Evolutionary conservation across 768 basidiomycete species (phyloP).

Genomic region (Auricularia auricula-judae): DNA sequence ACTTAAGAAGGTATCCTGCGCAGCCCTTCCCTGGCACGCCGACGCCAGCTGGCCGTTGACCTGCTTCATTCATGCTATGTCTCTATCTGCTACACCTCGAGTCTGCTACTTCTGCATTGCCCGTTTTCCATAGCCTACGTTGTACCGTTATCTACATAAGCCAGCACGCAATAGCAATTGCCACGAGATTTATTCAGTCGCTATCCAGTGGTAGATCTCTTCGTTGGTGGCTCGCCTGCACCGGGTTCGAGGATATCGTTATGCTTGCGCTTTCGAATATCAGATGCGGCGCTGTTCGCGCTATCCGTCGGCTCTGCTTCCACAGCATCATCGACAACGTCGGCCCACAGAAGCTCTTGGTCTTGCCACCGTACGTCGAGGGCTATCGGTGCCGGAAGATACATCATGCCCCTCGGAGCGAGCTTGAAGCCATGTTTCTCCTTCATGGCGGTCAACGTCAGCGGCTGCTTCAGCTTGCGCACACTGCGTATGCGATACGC

Average conservation of each 20-base stretch:
- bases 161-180: too few species aligned
- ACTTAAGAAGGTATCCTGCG: not conserved
- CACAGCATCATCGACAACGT: not conserved
- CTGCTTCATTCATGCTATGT: not conserved
- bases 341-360: not conserved
- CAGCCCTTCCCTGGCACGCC: not conserved
- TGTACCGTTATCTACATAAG: too few species aligned
- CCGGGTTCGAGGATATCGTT: too few species aligned
- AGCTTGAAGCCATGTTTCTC: slow-evolving; percentile 8
- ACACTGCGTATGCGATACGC: slow-evolving; percentile 18
- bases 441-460: slow-evolving; percentile 13
- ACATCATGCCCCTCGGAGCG: slow-evolving; percentile 14
- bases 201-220: too few species aligned
- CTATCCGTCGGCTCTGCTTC: too few species aligned
- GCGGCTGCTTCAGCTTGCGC: slow-evolving; percentile 9
- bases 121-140: too few species aligned
- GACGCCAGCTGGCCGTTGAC: not conserved
- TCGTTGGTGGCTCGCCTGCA: too few species aligned
- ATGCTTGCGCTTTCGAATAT: too few species aligned
- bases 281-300: too few species aligned
- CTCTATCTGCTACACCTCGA: too few species aligned
- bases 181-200: too few species aligned
- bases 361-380: not conserved
- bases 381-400: slow-evolving; percentile 4
- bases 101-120: too few species aligned